Percentiles rank a stretch among this genome's conserved stretches.
phyloP scores from a whole-genome alignment of 2,329 filamentous ascomycete species.

The Xylaria sp. region DNA sequence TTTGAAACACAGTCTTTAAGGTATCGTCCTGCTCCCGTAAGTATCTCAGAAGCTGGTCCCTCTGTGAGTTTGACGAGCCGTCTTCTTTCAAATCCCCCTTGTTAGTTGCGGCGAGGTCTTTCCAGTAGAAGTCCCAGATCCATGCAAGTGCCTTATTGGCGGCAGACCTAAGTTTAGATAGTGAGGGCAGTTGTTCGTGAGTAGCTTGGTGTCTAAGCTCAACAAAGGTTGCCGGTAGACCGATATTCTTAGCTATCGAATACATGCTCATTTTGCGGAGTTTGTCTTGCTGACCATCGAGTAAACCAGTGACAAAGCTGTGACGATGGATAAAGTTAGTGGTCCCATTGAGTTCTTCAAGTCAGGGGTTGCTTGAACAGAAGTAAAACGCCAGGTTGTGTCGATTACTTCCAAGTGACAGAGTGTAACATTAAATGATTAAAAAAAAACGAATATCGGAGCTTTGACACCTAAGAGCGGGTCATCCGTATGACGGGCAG shows the following conservation, averaged over 20 bases:
- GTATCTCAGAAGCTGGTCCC: conserved; percentile 53
- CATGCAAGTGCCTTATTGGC: conserved; percentile 78
- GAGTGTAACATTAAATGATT: conserved; percentile 21
- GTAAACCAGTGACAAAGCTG: conserved; percentile 82
- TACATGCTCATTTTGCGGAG: conserved; percentile 78
- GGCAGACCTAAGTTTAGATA: conserved; percentile 77
- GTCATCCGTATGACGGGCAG: conserved; percentile 4
- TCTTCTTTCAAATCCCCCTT: conserved; percentile 18
- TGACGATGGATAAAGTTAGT: conserved; percentile 25
- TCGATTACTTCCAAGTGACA: conserved; percentile 1
- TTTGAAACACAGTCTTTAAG: conserved; percentile 40
- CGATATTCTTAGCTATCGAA: conserved; percentile 73
- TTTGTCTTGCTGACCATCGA: conserved; percentile 78
- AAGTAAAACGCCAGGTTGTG: conserved; percentile 11
- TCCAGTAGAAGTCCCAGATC: conserved; percentile 94
- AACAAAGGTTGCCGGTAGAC: conserved; percentile 81
- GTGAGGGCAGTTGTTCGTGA: conserved; percentile 84
- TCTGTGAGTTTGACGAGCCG: conserved; percentile 43
- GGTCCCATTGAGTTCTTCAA: conserved; percentile 31
- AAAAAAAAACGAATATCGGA: background rate
- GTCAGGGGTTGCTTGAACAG: conserved; percentile 6
- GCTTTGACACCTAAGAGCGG: conserved; percentile 11
- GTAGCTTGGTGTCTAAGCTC: conserved; percentile 91
- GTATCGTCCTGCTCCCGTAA: conserved; percentile 48
- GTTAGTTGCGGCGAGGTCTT: conserved; percentile 53